Evolutionary conservation across 805 yeast genomes (phyloP).

Genomic region (Wickerhamomyces subpelliculosus): DNA sequence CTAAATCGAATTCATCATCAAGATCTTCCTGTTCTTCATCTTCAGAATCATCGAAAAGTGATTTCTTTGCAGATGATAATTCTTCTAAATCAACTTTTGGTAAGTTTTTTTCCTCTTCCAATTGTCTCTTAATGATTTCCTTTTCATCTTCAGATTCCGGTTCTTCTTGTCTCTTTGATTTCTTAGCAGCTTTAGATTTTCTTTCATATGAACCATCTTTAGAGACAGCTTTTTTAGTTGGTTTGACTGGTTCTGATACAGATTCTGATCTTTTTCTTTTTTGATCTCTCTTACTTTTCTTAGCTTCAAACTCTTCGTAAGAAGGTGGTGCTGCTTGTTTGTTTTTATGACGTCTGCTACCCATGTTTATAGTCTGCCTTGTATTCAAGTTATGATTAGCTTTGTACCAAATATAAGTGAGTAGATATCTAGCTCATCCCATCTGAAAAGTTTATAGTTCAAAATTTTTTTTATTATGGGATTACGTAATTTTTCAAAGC

Average conservation of each 20-base stretch:
- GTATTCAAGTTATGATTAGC: no score
- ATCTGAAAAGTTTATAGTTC: not conserved
- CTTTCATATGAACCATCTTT: conserved; percentile 7
- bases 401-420: no score
- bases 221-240: conserved; percentile 21
- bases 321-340: conserved; percentile 93
- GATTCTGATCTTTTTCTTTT: conserved; percentile 28
- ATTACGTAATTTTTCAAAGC: no score
- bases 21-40: conserved; percentile 29
- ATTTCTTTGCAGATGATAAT: conserved; percentile 60
- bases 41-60: conserved; percentile 60
- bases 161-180: conserved; percentile 12
- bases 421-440: no score
- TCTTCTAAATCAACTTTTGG: conserved; percentile 68
- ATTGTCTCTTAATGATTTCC: conserved; percentile 16
- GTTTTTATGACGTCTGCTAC: conserved; percentile 80
- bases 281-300: conserved; percentile 30
- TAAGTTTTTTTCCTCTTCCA: conserved; percentile 38
- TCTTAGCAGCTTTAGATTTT: conserved; percentile 10
- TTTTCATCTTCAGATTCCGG: conserved; percentile 21
- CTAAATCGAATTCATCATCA: conserved; percentile 32
- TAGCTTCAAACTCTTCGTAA: conserved; percentile 71
- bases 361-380: no score
- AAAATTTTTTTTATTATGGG: no score
- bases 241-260: conserved; percentile 20